Evolutionary conservation across 1,284 basidiomycete species (phyloP).

Genomic region (Abortiporus biennis): DNA sequence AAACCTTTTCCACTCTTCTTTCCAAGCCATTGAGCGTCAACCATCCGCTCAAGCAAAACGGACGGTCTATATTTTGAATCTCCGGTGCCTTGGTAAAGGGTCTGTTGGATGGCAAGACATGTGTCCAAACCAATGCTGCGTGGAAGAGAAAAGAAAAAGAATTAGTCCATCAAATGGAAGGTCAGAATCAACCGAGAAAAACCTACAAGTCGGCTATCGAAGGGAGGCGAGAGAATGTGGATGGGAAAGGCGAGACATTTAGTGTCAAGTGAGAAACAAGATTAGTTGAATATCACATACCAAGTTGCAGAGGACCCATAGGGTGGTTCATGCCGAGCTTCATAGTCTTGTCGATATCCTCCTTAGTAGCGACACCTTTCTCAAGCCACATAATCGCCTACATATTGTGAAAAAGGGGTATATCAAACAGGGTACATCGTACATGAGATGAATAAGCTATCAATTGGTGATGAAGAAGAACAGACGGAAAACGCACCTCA

Average conservation of each 20-base stretch:
- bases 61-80: conserved; percentile 98
- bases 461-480: neutral
- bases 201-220: conserved; percentile 72
- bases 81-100: conserved; percentile 81
- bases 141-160: conserved; percentile 3
- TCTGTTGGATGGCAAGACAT: conserved; percentile 87
- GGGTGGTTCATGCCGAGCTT: conserved; percentile 94
- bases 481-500: conserved; percentile 47
- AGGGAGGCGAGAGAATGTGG: conserved; percentile 1
- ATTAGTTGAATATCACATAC: conserved; percentile 28
- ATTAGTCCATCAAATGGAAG: conserved; percentile 10
- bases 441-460: neutral
- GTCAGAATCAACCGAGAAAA: conserved; percentile 9
- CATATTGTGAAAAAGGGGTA: conserved; percentile 1
- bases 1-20: conserved; percentile 88
- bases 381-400: conserved; percentile 92
- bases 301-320: conserved; percentile 87
- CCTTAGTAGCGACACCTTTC: conserved; percentile 85
- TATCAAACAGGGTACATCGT: neutral
- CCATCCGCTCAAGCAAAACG: conserved; percentile 89
- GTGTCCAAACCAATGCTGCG: conserved; percentile 86
- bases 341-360: conserved; percentile 94
- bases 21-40: conserved; percentile 94
- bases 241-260: neutral
- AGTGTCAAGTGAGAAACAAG: conserved; percentile 1